Evolutionary conservation across 352 stramenopile species (phyloP).

Genomic region (Globisporangium perplexum): DNA sequence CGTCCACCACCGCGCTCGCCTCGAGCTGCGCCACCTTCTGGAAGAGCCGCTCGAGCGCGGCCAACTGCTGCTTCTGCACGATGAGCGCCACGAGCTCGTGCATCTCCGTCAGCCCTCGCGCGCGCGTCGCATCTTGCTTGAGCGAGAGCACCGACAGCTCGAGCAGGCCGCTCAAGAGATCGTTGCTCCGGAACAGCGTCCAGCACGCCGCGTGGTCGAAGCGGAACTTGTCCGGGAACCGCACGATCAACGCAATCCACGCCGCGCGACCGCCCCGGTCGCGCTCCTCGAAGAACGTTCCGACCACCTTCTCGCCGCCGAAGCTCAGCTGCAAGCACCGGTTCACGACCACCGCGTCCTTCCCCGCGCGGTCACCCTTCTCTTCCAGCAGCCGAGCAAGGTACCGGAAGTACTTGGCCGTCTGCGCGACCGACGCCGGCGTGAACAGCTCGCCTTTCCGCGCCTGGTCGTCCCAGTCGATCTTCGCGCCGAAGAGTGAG

Average conservation of each 20-base stretch:
- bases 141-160: conserved; percentile 48
- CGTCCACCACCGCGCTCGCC: conserved; percentile 19
- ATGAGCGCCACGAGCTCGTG: conserved; percentile 39
- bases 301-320: conserved; percentile 29
- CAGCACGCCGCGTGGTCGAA: conserved; percentile 57
- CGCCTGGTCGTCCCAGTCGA: conserved; percentile 36
- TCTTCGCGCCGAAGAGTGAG: conserved; percentile 57
- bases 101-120: conserved; percentile 32
- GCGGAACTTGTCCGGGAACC: conserved; percentile 31
- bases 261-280: conserved; percentile 16
- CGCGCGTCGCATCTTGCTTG: conserved; percentile 7
- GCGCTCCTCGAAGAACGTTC: conserved; percentile 45
- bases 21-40: conserved; percentile 42
- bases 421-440: conserved; percentile 38
- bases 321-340: conserved; percentile 65
- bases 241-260: conserved; percentile 46
- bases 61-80: conserved; percentile 32
- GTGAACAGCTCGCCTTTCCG: conserved; percentile 21
- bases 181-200: conserved; percentile 46
- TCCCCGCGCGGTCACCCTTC: conserved; percentile 31
- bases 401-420: conserved; percentile 66
- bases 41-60: conserved; percentile 36
- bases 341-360: conserved; percentile 44
- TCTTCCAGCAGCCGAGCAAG: conserved; percentile 59
- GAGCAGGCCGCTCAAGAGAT: conserved; percentile 35